A percentile compares a stretch with the other conserved stretches of the same genome.
Evolutionary conservation across 768 basidiomycete species (phyloP).

Genomic region (Glaciozyma antarctica): DNA sequence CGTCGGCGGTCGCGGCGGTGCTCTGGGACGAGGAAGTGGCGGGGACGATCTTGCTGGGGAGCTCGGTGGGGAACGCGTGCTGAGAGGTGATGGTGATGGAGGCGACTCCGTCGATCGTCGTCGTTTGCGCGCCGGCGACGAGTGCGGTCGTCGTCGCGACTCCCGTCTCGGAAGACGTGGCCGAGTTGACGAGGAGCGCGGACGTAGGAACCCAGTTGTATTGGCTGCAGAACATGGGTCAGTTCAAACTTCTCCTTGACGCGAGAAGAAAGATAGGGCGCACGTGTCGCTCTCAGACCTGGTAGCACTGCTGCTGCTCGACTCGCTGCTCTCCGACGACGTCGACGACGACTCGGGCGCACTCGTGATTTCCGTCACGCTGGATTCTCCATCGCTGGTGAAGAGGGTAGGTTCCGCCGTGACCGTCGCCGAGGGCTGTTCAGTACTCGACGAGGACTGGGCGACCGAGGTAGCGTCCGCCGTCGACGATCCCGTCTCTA

Average conservation of each 20-base stretch:
- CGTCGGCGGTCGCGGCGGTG: conserved; percentile 9
- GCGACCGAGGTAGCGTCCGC: neutral
- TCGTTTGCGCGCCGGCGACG: conserved; percentile 8
- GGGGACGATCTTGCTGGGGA: conserved; percentile 36
- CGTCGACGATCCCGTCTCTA: too few species aligned
- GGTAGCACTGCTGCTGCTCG: neutral
- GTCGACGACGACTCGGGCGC: too few species aligned
- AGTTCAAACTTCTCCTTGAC: neutral
- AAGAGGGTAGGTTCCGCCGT: neutral
- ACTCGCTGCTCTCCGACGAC: too few species aligned
- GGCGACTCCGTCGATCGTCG: conserved; percentile 22
- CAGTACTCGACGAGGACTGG: neutral
- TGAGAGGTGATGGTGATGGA: conserved; percentile 26
- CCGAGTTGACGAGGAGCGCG: conserved; percentile 25
- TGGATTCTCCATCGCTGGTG: too few species aligned
- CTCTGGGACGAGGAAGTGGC: conserved; percentile 1
- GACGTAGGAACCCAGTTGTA: conserved; percentile 34
- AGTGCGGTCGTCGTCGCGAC: conserved; percentile 3
- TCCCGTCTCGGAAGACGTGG: conserved; percentile 8
- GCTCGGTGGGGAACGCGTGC: conserved; percentile 32
- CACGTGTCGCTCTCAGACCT: neutral
- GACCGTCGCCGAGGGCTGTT: neutral
- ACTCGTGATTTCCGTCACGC: too few species aligned
- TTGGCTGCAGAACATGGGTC: neutral
- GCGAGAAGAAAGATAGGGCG: neutral